A percentile compares a stretch with the other conserved stretches of the same genome.
phyloP scores from a whole-genome alignment of 768 basidiomycete species.

The Lactarius hengduanensis region DNA sequence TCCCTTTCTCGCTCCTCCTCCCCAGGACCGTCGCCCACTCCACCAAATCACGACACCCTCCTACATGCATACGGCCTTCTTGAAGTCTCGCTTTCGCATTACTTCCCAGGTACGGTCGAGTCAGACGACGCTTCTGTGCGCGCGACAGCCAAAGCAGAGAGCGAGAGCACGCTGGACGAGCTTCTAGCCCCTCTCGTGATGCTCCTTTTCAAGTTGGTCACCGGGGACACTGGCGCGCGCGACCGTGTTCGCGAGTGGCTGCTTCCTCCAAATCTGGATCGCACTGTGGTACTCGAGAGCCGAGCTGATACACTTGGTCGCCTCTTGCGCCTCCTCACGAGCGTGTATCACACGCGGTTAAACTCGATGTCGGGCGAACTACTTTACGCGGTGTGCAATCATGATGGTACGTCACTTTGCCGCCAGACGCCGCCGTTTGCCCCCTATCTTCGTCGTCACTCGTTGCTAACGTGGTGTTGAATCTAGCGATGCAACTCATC shows the following conservation, averaged over 20 bases:
- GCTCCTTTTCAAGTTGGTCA: slow-evolving; percentile 68
- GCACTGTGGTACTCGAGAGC: slow-evolving; percentile 69
- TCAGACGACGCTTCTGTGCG: slow-evolving; percentile 65
- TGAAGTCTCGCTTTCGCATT: slow-evolving; percentile 55
- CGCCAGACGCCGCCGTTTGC: not conserved
- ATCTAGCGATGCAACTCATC: slow-evolving; percentile 64
- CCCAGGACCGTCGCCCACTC: slow-evolving; percentile 45
- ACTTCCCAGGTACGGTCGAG: slow-evolving; percentile 63
- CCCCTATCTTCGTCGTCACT: not conserved
- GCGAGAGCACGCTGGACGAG: slow-evolving; percentile 70
- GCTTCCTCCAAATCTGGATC: slow-evolving; percentile 77
- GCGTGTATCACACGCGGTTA: slow-evolving; percentile 68
- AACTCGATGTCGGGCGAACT: slow-evolving; percentile 84
- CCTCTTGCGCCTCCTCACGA: slow-evolving; percentile 71
- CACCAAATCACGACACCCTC: slow-evolving; percentile 47
- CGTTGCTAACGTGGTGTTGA: slow-evolving; percentile 1
- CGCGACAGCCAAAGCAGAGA: slow-evolving; percentile 47
- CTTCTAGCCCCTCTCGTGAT: slow-evolving; percentile 72
- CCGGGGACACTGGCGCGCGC: slow-evolving; percentile 59
- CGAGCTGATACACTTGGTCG: slow-evolving; percentile 75
- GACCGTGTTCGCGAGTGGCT: slow-evolving; percentile 62
- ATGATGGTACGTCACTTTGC: slow-evolving; percentile 51
- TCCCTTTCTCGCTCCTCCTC: slow-evolving; percentile 38
- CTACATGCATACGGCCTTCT: slow-evolving; percentile 67
- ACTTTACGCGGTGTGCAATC: slow-evolving; percentile 79